These are phyloP conservation scores for Angomonas deanei DNA, from an alignment of 208 protist genomes.

Conservation along the genomic window DNA sequence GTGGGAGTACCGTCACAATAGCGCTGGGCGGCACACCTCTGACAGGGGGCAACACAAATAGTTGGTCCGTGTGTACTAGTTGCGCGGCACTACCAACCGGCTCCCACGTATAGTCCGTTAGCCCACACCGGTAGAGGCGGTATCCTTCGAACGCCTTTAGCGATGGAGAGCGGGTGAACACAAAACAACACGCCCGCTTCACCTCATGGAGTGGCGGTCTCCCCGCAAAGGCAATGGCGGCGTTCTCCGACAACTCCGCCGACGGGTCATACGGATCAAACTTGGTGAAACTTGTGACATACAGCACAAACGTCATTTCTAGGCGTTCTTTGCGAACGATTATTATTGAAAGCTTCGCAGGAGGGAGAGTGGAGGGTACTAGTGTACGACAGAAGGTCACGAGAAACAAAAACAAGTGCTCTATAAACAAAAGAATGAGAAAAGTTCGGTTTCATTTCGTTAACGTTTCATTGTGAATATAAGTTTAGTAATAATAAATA, in stretches of 20 bases:
- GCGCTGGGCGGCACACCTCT: background rate
- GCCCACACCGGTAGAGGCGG: background rate
- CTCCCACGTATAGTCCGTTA: background rate
- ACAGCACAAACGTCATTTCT: background rate
- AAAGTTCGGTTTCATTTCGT: too few relatives aligned
- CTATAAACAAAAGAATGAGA: too few relatives aligned
- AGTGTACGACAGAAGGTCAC: too few relatives aligned
- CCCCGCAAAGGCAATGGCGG: conserved; percentile 43
- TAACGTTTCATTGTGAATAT: too few relatives aligned
- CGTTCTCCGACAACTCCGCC: conserved; percentile 24
- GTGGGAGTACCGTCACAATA: too few relatives aligned
- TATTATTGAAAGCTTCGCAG: too few relatives aligned
- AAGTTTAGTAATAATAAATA: too few relatives aligned
- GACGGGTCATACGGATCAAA: conserved; percentile 30
- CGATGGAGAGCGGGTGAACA: background rate
- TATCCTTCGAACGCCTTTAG: background rate
- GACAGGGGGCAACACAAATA: background rate
- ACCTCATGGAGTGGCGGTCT: conserved; percentile 54
- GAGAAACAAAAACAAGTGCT: too few relatives aligned
- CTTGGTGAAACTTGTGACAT: conserved; percentile 8
- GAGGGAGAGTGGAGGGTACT: too few relatives aligned
- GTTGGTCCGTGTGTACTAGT: background rate
- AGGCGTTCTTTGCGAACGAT: too few relatives aligned
- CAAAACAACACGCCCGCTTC: conserved; percentile 15
- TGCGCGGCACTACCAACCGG: background rate